Evolutionary conservation across 2,329 filamentous ascomycete species (phyloP).

Genomic region (Verticillium zaregamsianum): DNA sequence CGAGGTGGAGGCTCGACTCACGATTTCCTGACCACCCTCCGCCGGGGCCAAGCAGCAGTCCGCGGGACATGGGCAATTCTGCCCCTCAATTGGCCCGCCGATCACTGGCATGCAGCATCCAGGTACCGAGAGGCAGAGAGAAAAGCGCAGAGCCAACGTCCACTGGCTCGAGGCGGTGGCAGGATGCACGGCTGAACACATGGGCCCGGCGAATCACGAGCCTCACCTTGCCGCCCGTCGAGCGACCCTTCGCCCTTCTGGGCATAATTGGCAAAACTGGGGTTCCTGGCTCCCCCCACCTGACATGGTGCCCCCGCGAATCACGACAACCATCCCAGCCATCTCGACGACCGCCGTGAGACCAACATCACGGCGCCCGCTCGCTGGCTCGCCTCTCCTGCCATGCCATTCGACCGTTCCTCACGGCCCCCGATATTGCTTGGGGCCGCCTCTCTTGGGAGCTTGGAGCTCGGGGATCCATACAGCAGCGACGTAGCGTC

Average conservation of each 20-base stretch:
- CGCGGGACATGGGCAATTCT: not conserved
- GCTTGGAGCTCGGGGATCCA: conserved; percentile 3
- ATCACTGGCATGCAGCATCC: not conserved
- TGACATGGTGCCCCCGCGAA: conserved; percentile 5
- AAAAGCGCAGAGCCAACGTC: conserved; percentile 1
- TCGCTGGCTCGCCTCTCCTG: not conserved
- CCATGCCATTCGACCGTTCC: conserved; percentile 7
- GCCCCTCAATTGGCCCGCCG: not conserved
- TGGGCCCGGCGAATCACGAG: conserved; percentile 16
- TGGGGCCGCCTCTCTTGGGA: conserved; percentile 3
- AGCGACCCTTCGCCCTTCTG: conserved; percentile 5
- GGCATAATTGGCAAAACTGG: not conserved
- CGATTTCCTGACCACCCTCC: not conserved
- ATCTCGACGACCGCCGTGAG: not conserved
- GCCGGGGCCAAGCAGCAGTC: not conserved
- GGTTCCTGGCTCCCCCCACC: not conserved
- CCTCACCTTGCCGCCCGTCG: conserved; percentile 19
- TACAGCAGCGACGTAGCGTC: not conserved
- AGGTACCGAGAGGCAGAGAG: conserved; percentile 1
- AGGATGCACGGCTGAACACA: conserved; percentile 11
- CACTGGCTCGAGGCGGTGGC: conserved; percentile 8
- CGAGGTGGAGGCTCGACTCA: not conserved
- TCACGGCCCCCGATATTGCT: conserved; percentile 7
- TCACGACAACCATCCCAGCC: conserved; percentile 4
- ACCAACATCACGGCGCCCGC: not conserved